A percentile compares a stretch with the other conserved stretches of the same genome.
These are phyloP conservation scores for Aspergillus asperescens DNA, from an alignment of 495 filamentous ascomycete genomes.

Conservation along the genomic window DNA sequence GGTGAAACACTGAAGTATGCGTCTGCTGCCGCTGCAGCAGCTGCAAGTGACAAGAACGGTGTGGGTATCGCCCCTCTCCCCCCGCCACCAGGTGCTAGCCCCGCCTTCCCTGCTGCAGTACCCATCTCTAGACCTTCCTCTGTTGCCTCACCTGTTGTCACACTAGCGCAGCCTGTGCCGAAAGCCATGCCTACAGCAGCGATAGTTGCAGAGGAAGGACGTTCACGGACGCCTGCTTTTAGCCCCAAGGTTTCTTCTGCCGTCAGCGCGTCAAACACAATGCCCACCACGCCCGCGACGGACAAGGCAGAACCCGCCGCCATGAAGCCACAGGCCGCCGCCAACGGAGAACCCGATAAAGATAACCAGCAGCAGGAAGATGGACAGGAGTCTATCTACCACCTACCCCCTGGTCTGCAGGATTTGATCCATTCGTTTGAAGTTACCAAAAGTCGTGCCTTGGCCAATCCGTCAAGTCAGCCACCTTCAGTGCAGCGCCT, in stretches of 20 bases:
- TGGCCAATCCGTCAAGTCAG: slow-evolving; percentile 36
- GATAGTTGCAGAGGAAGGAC: slow-evolving; percentile 34
- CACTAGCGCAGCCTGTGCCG: slow-evolving; percentile 48
- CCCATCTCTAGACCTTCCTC: slow-evolving; percentile 44
- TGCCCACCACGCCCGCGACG: slow-evolving; percentile 38
- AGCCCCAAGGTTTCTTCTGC: slow-evolving; percentile 30
- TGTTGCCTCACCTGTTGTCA: slow-evolving; percentile 49
- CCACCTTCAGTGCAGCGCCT: slow-evolving; percentile 65
- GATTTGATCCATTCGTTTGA: slow-evolving; percentile 90
- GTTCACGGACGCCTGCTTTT: slow-evolving; percentile 47
- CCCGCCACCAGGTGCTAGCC: slow-evolving; percentile 67
- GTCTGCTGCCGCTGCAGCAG: slow-evolving; percentile 90
- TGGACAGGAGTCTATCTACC: slow-evolving; percentile 82
- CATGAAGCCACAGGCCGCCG: slow-evolving; percentile 21
- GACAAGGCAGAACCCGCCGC: slow-evolving; percentile 38
- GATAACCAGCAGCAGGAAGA: slow-evolving; percentile 29
- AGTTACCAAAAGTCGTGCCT: slow-evolving; percentile 62
- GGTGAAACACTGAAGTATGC: slow-evolving; percentile 94
- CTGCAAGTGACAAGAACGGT: slow-evolving; percentile 79
- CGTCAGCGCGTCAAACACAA: slow-evolving; percentile 27
- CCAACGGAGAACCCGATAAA: slow-evolving; percentile 38
- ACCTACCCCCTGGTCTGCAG: slow-evolving; percentile 84
- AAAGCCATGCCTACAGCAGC: slow-evolving; percentile 38
- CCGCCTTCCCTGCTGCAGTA: slow-evolving; percentile 40
- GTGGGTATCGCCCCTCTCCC: slow-evolving; percentile 91